Evolutionary conservation across 352 stramenopile genomes (phyloP).

Genomic region (Aphanomyces cochlioides): DNA sequence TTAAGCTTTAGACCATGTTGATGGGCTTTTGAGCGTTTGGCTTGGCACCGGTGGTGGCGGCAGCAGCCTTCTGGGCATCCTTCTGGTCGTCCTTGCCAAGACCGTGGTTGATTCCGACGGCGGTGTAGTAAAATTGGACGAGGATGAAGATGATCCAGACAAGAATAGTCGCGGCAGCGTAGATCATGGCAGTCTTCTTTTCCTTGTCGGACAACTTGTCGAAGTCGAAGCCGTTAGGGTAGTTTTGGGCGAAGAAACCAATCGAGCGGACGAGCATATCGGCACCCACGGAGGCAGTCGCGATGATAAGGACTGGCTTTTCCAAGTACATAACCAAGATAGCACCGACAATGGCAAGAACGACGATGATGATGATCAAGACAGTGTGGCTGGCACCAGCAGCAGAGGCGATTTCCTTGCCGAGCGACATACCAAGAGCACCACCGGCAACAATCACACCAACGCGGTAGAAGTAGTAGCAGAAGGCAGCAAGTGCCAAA

Average conservation of each 20-base stretch:
- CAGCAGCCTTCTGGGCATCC: slow-evolving; percentile 22
- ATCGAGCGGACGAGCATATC: slow-evolving; percentile 52
- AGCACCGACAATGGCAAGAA: slow-evolving; percentile 42
- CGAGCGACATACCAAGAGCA: slow-evolving; percentile 40
- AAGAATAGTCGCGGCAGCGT: slow-evolving; percentile 52
- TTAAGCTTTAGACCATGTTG: slow-evolving; percentile 27
- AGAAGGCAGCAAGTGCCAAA: slow-evolving; percentile 36
- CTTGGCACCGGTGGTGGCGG: slow-evolving; percentile 10
- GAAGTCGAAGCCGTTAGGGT: slow-evolving; percentile 54
- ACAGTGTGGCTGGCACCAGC: slow-evolving; percentile 7
- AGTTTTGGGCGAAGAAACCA: slow-evolving; percentile 64
- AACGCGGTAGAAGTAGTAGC: slow-evolving; percentile 44
- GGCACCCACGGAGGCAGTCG: slow-evolving; percentile 55
- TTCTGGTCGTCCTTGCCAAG: slow-evolving; percentile 28
- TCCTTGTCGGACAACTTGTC: slow-evolving; percentile 44
- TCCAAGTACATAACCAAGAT: slow-evolving; percentile 54
- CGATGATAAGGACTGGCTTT: slow-evolving; percentile 51
- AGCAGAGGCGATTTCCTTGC: slow-evolving; percentile 31
- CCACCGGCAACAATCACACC: slow-evolving; percentile 47
- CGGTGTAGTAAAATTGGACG: slow-evolving; percentile 49
- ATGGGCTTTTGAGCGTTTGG: slow-evolving; percentile 25
- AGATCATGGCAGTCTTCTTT: slow-evolving; percentile 55
- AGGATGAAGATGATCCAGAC: slow-evolving; percentile 46
- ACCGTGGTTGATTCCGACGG: slow-evolving; percentile 39
- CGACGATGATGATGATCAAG: slow-evolving; percentile 43